Evolutionary conservation across 148 eudicot genomes (phyloP).

Genomic region (Gaultheria prostrata): DNA sequence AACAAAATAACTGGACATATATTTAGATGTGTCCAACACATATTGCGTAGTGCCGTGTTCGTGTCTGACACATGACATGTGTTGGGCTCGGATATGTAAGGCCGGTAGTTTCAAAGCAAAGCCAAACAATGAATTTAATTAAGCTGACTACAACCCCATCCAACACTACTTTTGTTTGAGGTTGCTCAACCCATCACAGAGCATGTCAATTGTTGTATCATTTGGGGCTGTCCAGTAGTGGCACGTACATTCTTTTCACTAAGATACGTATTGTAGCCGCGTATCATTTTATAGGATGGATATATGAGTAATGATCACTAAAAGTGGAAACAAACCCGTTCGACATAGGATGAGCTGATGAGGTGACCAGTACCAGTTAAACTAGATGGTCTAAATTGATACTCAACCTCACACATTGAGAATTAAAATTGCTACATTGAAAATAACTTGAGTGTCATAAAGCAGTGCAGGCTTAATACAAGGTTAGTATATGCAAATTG

Average conservation of each 20-base stretch:
- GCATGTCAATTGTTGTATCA: background rate
- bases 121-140: background rate
- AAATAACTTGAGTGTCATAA: background rate
- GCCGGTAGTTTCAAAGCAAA: background rate
- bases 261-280: background rate
- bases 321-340: background rate
- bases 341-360: background rate
- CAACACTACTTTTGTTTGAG: background rate
- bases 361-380: background rate
- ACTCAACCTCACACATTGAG: background rate
- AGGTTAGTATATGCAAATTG: background rate
- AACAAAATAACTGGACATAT: background rate
- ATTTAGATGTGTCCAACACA: background rate
- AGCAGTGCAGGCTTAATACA: background rate
- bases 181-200: constrained; percentile 9
- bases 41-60: background rate
- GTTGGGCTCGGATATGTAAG: background rate
- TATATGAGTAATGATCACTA: background rate
- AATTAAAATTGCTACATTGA: background rate
- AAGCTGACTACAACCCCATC: background rate
- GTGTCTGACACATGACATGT: background rate
- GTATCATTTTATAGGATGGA: background rate
- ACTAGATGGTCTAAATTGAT: background rate
- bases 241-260: too few species aligned
- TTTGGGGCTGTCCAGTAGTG: background rate